Evolutionary conservation across 2,329 filamentous ascomycete species (phyloP).

Genomic region (Sphaerulina vaccinii): DNA sequence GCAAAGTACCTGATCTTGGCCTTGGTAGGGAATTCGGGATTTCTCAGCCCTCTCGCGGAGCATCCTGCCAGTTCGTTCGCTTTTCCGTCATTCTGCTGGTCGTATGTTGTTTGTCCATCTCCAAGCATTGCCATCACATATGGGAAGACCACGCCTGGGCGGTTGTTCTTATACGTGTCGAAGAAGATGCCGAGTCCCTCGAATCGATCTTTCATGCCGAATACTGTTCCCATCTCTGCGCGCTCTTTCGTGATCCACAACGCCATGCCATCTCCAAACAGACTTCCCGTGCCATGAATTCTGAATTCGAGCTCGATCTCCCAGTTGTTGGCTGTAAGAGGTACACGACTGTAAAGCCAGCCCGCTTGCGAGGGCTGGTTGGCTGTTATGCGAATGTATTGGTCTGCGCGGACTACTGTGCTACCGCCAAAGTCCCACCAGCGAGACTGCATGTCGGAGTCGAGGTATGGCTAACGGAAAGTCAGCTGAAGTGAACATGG

Average conservation of each 20-base stretch:
- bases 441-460: slow-evolving; percentile 95
- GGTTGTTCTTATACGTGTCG: slow-evolving; percentile 99
- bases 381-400: slow-evolving; percentile 87
- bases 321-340: slow-evolving; percentile 97
- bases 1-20: slow-evolving; percentile 92
- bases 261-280: slow-evolving; percentile 95
- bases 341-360: slow-evolving; percentile 91
- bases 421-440: slow-evolving; percentile 99
- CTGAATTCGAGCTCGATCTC: slow-evolving; percentile 96
- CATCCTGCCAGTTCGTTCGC: slow-evolving; percentile 89
- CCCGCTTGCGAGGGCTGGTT: slow-evolving; percentile 88
- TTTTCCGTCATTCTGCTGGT: slow-evolving; percentile 94
- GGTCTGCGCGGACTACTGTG: slow-evolving; percentile 73
- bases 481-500: background rate
- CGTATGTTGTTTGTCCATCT: slow-evolving; percentile 83
- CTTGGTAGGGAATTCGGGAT: slow-evolving; percentile 74
- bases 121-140: slow-evolving; percentile 99
- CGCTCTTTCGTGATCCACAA: slow-evolving; percentile 98
- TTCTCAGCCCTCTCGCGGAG: slow-evolving; percentile 86
- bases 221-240: slow-evolving; percentile 75
- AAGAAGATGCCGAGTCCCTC: slow-evolving; percentile 94
- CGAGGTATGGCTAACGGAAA: slow-evolving; percentile 75
- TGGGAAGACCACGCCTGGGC: slow-evolving; percentile 90
- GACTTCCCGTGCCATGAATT: slow-evolving; percentile 81
- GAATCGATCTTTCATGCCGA: slow-evolving; percentile 83